These are phyloP conservation scores for Russula brevipes DNA, from an alignment of 768 basidiomycete species.

Conservation along the genomic window DNA sequence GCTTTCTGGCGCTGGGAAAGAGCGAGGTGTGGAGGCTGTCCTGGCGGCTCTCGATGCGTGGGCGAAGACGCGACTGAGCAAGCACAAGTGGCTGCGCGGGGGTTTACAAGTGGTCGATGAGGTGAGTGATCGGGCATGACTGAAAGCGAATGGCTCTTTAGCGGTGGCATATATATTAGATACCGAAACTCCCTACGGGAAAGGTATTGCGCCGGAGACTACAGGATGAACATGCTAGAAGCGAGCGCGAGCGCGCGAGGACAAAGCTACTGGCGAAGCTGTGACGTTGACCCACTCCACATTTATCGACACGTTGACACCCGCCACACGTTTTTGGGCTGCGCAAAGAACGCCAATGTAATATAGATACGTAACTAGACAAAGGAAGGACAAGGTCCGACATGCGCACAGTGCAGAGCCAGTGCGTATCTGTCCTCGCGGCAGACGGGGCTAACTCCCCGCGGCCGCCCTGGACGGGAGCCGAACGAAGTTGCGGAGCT, in stretches of 20 bases:
- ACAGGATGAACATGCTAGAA: conserved; percentile 38
- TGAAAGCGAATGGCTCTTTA: background rate
- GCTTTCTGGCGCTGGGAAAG: conserved; percentile 50
- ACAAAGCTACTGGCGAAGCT: background rate
- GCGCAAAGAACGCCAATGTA: background rate
- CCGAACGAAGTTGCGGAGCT: background rate
- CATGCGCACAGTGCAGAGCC: background rate
- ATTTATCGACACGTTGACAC: too few species aligned
- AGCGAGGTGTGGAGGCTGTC: conserved; percentile 38
- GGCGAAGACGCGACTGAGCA: conserved; percentile 59
- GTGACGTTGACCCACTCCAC: background rate
- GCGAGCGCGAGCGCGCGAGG: background rate
- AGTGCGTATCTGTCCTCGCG: background rate
- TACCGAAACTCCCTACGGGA: conserved; percentile 71
- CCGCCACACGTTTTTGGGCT: background rate
- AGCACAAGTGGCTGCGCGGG: conserved; percentile 72
- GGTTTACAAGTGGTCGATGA: conserved; percentile 61
- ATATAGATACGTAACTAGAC: background rate
- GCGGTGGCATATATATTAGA: conserved; percentile 35
- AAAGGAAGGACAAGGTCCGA: background rate
- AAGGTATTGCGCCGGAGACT: conserved; percentile 61
- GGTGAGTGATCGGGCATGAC: conserved; percentile 34
- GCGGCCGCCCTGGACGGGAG: background rate
- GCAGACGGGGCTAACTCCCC: background rate
- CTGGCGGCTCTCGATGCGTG: conserved; percentile 51